These are phyloP conservation scores for Hyaloscypha bicolor DNA, from an alignment of 495 filamentous ascomycete genomes.

Conservation along the genomic window DNA sequence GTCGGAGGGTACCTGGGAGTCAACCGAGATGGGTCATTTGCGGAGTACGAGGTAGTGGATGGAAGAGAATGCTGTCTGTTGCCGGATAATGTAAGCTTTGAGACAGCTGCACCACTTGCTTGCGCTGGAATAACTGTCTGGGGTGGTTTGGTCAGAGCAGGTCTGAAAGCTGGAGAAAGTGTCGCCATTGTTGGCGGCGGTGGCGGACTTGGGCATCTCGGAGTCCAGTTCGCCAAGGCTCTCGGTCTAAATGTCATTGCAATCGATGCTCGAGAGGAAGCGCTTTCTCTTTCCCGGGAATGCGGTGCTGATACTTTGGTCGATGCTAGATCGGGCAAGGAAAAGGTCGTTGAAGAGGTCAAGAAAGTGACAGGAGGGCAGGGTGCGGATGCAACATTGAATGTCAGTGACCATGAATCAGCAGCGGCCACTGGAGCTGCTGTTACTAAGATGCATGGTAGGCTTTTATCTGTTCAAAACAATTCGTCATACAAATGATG, in stretches of 20 bases:
- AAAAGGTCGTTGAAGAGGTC: slow-evolving; percentile 47
- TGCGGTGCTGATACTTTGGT: slow-evolving; percentile 52
- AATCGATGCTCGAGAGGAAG: slow-evolving; percentile 58
- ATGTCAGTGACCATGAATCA: slow-evolving; percentile 43
- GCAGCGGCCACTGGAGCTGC: slow-evolving; percentile 52
- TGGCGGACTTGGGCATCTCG: slow-evolving; percentile 60
- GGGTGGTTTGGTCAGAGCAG: slow-evolving; percentile 48
- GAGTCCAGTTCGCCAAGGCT: slow-evolving; percentile 55
- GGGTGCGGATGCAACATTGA: slow-evolving; percentile 50
- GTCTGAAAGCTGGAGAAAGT: slow-evolving; percentile 48
- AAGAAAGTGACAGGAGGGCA: slow-evolving; percentile 46
- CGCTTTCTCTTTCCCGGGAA: slow-evolving; percentile 44
- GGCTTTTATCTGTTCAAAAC: slow-evolving; percentile 28
- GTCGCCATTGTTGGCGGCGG: slow-evolving; percentile 56
- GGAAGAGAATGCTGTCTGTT: slow-evolving; percentile 43
- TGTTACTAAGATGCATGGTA: slow-evolving; percentile 56
- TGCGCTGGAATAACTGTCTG: slow-evolving; percentile 60
- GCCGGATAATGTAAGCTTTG: slow-evolving; percentile 49
- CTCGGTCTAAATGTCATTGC: slow-evolving; percentile 54
- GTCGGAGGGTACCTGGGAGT: slow-evolving; percentile 44
- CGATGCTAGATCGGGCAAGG: slow-evolving; percentile 51
- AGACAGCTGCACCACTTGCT: slow-evolving; percentile 55
- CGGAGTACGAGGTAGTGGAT: slow-evolving; percentile 55
- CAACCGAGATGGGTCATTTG: slow-evolving; percentile 51
- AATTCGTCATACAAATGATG: neutral